Conservation (phyloP, 2,329 filamentous ascomycete genomes). For the Talaromyces sp. region DNA sequence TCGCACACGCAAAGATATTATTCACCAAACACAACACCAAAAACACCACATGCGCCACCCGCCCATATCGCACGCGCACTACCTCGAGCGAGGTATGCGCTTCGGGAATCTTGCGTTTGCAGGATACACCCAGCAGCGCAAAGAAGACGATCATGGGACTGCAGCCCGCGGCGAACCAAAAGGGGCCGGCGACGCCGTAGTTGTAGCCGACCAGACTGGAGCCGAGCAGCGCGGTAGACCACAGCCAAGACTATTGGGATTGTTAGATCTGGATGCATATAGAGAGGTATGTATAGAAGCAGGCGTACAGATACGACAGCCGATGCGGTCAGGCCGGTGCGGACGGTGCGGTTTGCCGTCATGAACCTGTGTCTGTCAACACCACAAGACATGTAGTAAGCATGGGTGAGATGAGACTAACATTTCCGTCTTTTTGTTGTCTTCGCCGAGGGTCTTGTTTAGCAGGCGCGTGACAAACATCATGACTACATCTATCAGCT, state of each 20-base stretch:
- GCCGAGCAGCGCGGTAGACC: conserved; percentile 50
- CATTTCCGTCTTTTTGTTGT: conserved; percentile 51
- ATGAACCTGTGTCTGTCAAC: conserved; percentile 39
- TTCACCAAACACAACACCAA: conserved; percentile 50
- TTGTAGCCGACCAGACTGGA: conserved; percentile 49
- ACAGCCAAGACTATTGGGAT: conserved; percentile 43
- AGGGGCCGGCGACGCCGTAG: conserved; percentile 51
- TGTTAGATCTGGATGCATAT: no score
- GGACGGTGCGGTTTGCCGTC: conserved; percentile 48
- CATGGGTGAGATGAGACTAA: conserved; percentile 8
- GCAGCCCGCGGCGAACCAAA: conserved; percentile 55
- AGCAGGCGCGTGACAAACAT: conserved; percentile 43
- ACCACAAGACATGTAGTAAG: not conserved
- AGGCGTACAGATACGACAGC: conserved; percentile 45
- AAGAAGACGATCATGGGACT: conserved; percentile 55
- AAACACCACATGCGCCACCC: conserved; percentile 46
- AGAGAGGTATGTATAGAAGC: no score
- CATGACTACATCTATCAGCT: conserved; percentile 32
- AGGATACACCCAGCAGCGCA: conserved; percentile 46
- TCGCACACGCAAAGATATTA: conserved; percentile 50
- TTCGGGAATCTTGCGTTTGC: conserved; percentile 49
- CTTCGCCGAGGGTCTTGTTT: conserved; percentile 47
- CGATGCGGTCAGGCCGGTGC: conserved; percentile 48
- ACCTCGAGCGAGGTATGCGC: conserved; percentile 53
- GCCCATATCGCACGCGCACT: conserved; percentile 47